Base-by-base conservation (phyloP, 2,329 filamentous ascomycete genomes). In the Sporothrix phasma region DNA sequence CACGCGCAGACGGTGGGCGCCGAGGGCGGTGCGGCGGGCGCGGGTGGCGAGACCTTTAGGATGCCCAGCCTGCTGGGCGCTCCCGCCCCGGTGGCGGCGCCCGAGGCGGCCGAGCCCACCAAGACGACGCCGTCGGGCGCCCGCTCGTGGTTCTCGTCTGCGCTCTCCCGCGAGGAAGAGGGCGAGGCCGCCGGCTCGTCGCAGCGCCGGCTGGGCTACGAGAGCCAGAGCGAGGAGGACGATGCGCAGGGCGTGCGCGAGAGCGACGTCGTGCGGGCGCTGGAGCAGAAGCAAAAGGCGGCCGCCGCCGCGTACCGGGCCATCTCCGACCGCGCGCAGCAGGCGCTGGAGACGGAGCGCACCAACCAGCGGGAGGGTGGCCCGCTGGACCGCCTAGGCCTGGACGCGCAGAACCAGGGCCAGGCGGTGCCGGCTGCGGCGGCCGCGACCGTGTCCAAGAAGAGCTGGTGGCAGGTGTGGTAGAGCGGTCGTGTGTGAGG, bases 331-430 rank as follows among this genome's bases (percentile, higher is more conserved):
- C 77, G 78, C 71, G 77, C 77, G 39, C 75, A 74, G 64, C 73
- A 71, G 19, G 79, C 76, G 1, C 78, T 81, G 67, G 79, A 81
- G 65, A 71, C 74, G 46, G 81, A 84, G 73, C 77, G 76, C 68
- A 76, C 80, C 68, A 80, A 79, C 66, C 80, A 84, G 74, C 74
- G 74, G 65, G 73, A 68, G 13, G 81, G 81, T 22, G 82, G 81
- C 1, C 77, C 76, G 59, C 71, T 84, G 51, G 81, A 84, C 68
- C 77, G 78, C 64, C 66, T 83, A 2, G 81, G 80, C 0, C 70
- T 79, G 34, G 74, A 77, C 37, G 69, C 66, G 22, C 70, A 69
- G 67, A 69, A 62, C 19, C 63, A 37, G 19, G 19, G 49, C 11
- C 24, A 24, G 19, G 54, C 53, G 3, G 11, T 15, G 3, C 34